Evolutionary conservation across 371 early-diverging fungal genomes (phyloP), one percentile per base, ranked within the genome.

Genomic region (Haplosporangium sp.): DNA sequence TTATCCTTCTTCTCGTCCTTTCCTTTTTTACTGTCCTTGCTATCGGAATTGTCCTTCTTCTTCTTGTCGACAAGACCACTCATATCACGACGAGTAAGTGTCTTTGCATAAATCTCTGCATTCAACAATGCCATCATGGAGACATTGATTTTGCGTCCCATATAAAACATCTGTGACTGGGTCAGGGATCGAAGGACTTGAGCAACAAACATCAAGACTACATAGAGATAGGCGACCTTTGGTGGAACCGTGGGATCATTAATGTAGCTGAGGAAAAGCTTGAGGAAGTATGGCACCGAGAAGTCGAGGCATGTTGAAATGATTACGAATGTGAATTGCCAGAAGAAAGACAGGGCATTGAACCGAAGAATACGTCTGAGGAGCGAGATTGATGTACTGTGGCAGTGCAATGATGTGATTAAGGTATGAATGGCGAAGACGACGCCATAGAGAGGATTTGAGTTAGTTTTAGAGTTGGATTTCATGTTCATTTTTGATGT

Each of bases 31-130:
- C 52, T 67, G 42, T 66, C 74, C 38, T 69, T 77, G 5, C 19
- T 44, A n/a, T 59, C 38, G 2, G 5, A 39, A 8, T 65, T 68
- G 17, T 68, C 73, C 20, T 81, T 83, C 35, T 81, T 62, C 47
- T 77, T 77, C 71, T 66, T 84, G 47, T 75, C 63, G 20, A 72
- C 76, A 27, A 84, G 63, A 44, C 84, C 84, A 39, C 77, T 84
- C 68, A 77, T 76, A 55, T 83, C 85, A 35, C 87, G 78, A 9
- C 88, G 85, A 48, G 86, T 87, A 7, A 90, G 70, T 0, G 89
- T 88, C 65, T 90, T 90, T 64, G 86, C 84, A 56, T 90, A 90
- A 17, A 90, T 86, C 67, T 90, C 90, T 4, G 89, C 82, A 59
- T 86, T 87, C 39, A 88, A 69, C 78, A 88, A 84, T 3, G 85